Evolutionary conservation across 176 grass and related monocot species (phyloP), one percentile per base, ranked within the genome.

Genomic region (Bolboschoenus planiculmis): DNA sequence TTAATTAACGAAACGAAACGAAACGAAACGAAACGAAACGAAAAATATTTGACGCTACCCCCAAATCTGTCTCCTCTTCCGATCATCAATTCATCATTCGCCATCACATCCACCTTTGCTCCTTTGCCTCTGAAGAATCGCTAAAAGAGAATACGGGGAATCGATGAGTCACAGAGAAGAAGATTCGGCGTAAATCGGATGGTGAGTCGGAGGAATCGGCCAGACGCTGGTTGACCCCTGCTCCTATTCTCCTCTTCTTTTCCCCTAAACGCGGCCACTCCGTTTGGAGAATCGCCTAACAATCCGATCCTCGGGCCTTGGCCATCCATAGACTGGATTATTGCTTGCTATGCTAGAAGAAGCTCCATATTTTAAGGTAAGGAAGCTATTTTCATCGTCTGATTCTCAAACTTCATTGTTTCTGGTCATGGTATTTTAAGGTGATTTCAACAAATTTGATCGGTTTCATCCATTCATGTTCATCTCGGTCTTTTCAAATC

Each of bases 111-210:
- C 30, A 35, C 14, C 61, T 34, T 31, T 65, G 47, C 1, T 15
- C n/a, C n/a, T n/a, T n/a, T n/a, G n/a, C n/a, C n/a, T n/a, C n/a
- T n/a, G n/a, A 35, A 47, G 68, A 47, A 74, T 74, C 68, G 10
- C 9, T 24, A 44, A 46, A 44, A 46, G n/a, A 37, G 16, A 26
- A 42, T 26, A 24, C 47, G 37, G 67, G 24, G 37, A 72, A 72
- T 44, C 39, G 44, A 24, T 72, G 7, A 71, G 20, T 44, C 40
- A 15, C 64, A 37, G 47, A 47, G 20, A 26, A 24, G 40, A 73
- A 46, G 68, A 74, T 47, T 74, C 68, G 68, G 40, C 68, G 40
- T 26, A 74, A 47, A 20, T 72, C 35, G 67, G 67, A 72, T 40
- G 68, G 39, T 1, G 68, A 13, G 21, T 47, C 68, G 68, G 68